These are phyloP conservation scores for Taphrina deformans DNA, from an alignment of 1,139 yeast genomes.

Conservation along the genomic window DNA sequence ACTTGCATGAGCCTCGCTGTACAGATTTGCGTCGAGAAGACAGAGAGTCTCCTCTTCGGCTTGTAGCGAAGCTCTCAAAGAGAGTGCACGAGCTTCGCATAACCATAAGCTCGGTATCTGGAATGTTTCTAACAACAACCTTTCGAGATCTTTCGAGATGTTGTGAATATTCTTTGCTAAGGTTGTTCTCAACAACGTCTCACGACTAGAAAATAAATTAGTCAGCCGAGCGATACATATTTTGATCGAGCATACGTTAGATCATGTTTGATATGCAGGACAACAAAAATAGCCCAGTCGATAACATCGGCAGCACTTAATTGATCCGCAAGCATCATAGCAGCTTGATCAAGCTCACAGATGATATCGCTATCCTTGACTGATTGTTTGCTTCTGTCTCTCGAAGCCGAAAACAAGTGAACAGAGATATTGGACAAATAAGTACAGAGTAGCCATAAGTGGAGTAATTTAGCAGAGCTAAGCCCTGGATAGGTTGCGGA, in stretches of 20 bases:
- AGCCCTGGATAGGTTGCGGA: not conserved
- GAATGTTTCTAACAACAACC: conserved; percentile 38
- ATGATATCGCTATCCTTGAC: not conserved
- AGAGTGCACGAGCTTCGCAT: conserved; percentile 43
- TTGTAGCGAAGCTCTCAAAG: conserved; percentile 52
- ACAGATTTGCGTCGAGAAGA: conserved; percentile 61
- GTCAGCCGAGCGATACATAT: conserved; percentile 50
- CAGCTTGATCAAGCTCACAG: conserved; percentile 38
- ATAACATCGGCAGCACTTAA: conserved; percentile 50
- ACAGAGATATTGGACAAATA: conserved; percentile 35
- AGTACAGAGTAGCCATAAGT: not conserved
- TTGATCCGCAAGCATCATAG: conserved; percentile 48
- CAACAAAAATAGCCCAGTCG: conserved; percentile 64
- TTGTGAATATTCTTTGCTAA: conserved; percentile 9
- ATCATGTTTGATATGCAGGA: conserved; percentile 56
- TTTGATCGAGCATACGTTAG: conserved; percentile 49
- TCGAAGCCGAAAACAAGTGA: not conserved
- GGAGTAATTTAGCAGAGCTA: not conserved
- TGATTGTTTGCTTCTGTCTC: not conserved
- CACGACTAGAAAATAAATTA: not conserved
- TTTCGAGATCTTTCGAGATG: not conserved
- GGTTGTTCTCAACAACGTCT: not conserved
- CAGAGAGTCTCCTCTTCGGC: conserved; percentile 62
- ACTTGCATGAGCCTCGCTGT: conserved; percentile 64
- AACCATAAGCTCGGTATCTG: conserved; percentile 36